phyloP scores from a whole-genome alignment of 331 rosid genomes.

The Quercus tomentella region DNA sequence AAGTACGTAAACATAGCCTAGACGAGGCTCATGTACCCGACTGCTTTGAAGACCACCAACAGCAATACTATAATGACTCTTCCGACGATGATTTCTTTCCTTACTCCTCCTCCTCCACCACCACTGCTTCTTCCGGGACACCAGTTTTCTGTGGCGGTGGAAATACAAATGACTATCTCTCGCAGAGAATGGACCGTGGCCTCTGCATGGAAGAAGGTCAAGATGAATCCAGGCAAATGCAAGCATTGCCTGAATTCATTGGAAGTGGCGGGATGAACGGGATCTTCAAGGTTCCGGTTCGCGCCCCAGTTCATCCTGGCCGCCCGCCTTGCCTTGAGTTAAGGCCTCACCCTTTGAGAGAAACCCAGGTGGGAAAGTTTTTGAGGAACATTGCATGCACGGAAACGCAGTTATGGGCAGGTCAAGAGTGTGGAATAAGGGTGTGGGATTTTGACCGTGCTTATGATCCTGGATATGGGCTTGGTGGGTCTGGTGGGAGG shows the following conservation, averaged over 20 bases:
- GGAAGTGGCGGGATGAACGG: slow-evolving; percentile 64
- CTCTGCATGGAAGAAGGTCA: slow-evolving; percentile 29
- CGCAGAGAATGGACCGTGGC: slow-evolving; percentile 34
- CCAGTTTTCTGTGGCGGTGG: no score
- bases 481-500: slow-evolving; percentile 66
- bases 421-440: slow-evolving; percentile 87
- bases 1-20: slow-evolving; percentile 77
- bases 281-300: slow-evolving; percentile 64
- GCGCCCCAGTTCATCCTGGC: slow-evolving; percentile 82
- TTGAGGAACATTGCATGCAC: slow-evolving; percentile 88
- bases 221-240: slow-evolving; percentile 32
- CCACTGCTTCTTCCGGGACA: neutral
- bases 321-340: slow-evolving; percentile 89
- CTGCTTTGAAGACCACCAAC: neutral
- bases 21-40: slow-evolving; percentile 55
- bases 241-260: slow-evolving; percentile 69
- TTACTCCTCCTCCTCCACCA: slow-evolving; percentile 34
- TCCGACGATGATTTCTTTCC: slow-evolving; percentile 70
- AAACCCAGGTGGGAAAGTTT: slow-evolving; percentile 87
- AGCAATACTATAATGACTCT: slow-evolving; percentile 29
- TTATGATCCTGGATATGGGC: slow-evolving; percentile 60
- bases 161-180: slow-evolving; percentile 13
- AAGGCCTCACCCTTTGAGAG: slow-evolving; percentile 94
- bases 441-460: slow-evolving; percentile 67
- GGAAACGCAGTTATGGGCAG: slow-evolving; percentile 85